Evolutionary conservation across 371 early-diverging fungal species (phyloP).

Genomic region (Batkoa obscura): DNA sequence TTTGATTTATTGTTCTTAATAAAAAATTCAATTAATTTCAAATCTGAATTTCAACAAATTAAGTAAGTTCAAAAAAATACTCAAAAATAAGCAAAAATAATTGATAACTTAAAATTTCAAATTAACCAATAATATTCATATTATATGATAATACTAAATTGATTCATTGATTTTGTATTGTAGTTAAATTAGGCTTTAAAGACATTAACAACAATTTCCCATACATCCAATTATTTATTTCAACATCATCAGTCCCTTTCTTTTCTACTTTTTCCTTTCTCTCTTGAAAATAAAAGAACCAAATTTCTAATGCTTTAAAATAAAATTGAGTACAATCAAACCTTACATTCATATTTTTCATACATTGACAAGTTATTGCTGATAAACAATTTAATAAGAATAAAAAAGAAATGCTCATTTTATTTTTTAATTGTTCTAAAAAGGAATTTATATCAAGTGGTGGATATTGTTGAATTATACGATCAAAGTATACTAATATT

Average conservation of each 20-base stretch:
- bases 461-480: not conserved
- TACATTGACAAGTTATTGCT: not conserved
- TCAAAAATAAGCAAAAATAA: too few relatives aligned
- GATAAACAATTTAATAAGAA: slow-evolving; percentile 2
- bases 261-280: too few relatives aligned
- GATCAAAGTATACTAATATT: not conserved
- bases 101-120: too few relatives aligned
- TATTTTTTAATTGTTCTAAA: not conserved
- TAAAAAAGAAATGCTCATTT: not conserved
- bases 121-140: too few relatives aligned
- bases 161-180: too few relatives aligned
- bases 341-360: not conserved
- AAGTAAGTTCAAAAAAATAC: too few relatives aligned
- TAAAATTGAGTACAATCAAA: slow-evolving; percentile 5
- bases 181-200: not conserved
- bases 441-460: not conserved
- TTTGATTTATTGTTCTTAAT: too few relatives aligned
- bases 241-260: not conserved
- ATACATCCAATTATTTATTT: not conserved
- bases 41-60: too few relatives aligned
- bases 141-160: too few relatives aligned
- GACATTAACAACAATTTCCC: not conserved
- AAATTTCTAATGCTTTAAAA: not conserved
- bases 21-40: too few relatives aligned
- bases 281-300: not conserved